Conservation (phyloP, 495 filamentous ascomycete genomes). For the Cetradonia linearis region DNA sequence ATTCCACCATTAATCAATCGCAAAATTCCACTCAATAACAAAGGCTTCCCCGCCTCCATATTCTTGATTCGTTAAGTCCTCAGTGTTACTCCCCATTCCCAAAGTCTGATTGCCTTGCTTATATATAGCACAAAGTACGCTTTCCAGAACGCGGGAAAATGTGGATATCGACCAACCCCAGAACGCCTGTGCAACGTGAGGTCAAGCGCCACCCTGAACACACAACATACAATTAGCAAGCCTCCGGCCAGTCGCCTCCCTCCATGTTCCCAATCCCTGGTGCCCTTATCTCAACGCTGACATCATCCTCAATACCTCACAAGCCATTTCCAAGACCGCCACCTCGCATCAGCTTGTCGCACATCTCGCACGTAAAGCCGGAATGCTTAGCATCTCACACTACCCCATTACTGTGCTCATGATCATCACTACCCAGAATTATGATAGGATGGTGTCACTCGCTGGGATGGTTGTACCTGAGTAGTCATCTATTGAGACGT, state of each 20-base stretch:
- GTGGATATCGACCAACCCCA: neutral
- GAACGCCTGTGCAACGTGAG: neutral
- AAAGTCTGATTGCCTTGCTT: neutral
- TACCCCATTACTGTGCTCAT: neutral
- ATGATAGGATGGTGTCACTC: neutral
- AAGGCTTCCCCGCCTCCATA: neutral
- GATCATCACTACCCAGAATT: neutral
- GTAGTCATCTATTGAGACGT: too few relatives aligned
- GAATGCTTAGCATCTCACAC: too few relatives aligned
- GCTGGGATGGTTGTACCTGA: neutral
- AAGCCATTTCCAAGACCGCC: neutral
- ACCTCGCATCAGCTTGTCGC: neutral
- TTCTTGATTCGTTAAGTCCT: neutral
- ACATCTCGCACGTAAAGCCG: neutral
- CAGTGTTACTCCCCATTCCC: neutral
- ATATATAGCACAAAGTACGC: neutral
- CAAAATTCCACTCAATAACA: neutral
- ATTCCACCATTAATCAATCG: neutral
- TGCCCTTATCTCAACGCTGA: rapidly evolving
- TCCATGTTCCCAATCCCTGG: neutral
- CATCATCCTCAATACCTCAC: neutral
- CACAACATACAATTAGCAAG: neutral
- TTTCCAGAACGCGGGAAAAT: neutral
- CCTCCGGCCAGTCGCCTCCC: neutral
- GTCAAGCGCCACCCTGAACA: neutral